A percentile compares a stretch with the other conserved stretches of the same genome.
Evolutionary conservation across 129 eudicot species (phyloP).

Genomic region (Flaveria sonorensis): DNA sequence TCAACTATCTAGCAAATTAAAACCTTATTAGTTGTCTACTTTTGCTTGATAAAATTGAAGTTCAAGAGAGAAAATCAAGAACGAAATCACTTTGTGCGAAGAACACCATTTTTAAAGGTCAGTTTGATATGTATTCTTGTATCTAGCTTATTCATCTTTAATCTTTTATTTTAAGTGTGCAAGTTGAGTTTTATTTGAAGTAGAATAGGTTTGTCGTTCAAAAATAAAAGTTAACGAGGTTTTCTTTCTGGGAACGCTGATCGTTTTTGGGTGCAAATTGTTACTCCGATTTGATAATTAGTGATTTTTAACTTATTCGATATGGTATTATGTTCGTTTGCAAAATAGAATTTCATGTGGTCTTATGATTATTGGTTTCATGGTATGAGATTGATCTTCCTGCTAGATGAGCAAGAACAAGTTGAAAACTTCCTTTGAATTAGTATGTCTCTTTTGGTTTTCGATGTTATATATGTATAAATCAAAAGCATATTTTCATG

Average conservation of each 20-base stretch:
- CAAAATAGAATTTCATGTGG: neutral
- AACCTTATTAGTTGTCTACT: too few relatives aligned
- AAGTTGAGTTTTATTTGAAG: too few relatives aligned
- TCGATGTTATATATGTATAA: too few relatives aligned
- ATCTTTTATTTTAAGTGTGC: too few relatives aligned
- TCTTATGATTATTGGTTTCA: slow-evolving; percentile 6
- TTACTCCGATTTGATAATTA: neutral
- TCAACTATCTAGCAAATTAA: slow-evolving; percentile 53
- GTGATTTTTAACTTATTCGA: neutral
- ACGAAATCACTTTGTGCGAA: slow-evolving; percentile 5
- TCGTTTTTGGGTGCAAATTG: too few relatives aligned
- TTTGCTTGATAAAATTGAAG: too few relatives aligned
- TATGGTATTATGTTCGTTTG: neutral
- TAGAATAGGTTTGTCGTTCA: too few relatives aligned
- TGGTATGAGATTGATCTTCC: neutral
- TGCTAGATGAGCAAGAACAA: neutral
- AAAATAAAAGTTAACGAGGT: too few relatives aligned
- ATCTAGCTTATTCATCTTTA: too few relatives aligned
- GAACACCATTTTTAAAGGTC: slow-evolving; percentile 26
- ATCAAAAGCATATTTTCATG: too few relatives aligned
- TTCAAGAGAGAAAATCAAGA: slow-evolving; percentile 19
- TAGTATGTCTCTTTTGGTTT: neutral
- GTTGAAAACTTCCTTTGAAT: neutral
- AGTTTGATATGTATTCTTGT: slow-evolving; percentile 19
- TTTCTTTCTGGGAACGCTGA: too few relatives aligned